phyloP scores from a whole-genome alignment of 225 moss, liverwort and hornwort species.

The Marchantia polymorpha region DNA sequence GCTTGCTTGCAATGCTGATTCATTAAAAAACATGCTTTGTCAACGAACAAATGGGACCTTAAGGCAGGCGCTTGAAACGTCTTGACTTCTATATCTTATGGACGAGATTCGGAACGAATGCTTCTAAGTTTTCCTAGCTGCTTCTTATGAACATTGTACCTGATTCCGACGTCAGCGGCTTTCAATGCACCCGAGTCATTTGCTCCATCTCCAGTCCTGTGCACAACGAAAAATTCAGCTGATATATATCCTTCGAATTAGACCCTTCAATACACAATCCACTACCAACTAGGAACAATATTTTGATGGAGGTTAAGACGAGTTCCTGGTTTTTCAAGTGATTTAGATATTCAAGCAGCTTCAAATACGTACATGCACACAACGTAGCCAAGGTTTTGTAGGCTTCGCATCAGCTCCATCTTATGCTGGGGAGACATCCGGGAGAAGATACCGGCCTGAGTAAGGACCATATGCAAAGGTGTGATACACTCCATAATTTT shows the following conservation, averaged over 20 bases:
- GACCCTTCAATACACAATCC: too few species aligned
- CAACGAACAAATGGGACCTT: background rate
- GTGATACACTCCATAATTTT: constrained; percentile 31
- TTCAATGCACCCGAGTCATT: constrained; percentile 43
- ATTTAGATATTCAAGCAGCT: background rate
- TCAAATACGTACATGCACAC: constrained; percentile 39
- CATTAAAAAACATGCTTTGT: background rate
- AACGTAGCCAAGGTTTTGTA: constrained; percentile 44
- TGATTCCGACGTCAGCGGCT: constrained; percentile 45
- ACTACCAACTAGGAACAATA: background rate
- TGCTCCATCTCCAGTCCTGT: constrained; percentile 53
- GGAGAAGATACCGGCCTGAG: constrained; percentile 38
- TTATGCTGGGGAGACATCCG: constrained; percentile 47
- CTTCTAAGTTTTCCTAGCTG: background rate
- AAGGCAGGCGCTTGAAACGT: too few species aligned
- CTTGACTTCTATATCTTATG: background rate
- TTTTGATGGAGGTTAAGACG: background rate
- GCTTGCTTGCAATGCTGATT: constrained; percentile 43
- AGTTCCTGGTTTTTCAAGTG: background rate
- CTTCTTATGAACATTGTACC: constrained; percentile 13
- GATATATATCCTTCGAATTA: background rate
- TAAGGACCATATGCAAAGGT: constrained; percentile 39
- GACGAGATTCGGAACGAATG: too few species aligned
- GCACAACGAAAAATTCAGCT: background rate
- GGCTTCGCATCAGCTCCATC: constrained; percentile 39